Percentiles rank a stretch among this genome's conserved stretches.
These are phyloP conservation scores for Geotrichum phurueaensis DNA, from an alignment of 1,139 yeast species.

Conservation along the genomic window DNA sequence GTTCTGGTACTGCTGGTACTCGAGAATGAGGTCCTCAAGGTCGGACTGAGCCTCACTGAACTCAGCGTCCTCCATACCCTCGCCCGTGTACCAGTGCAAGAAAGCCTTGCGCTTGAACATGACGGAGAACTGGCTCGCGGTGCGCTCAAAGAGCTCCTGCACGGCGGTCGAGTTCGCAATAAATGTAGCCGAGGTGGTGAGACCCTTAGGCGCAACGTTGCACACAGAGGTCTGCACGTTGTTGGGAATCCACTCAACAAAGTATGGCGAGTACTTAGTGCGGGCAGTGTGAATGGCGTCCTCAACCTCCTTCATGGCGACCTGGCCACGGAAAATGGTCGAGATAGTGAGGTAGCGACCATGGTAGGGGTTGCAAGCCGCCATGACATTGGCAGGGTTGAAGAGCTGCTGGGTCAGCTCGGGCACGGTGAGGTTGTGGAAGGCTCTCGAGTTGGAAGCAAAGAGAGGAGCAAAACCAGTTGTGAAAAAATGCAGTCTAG, in stretches of 20 bases:
- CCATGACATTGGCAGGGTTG: slow-evolving; percentile 42
- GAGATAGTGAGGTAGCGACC: slow-evolving; percentile 43
- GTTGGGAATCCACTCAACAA: slow-evolving; percentile 42
- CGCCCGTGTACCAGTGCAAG: slow-evolving; percentile 44
- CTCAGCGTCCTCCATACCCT: slow-evolving; percentile 45
- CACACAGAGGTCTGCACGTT: slow-evolving; percentile 42
- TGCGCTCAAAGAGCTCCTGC: slow-evolving; percentile 41
- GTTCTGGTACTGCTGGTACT: slow-evolving; percentile 44
- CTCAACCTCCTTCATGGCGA: slow-evolving; percentile 43
- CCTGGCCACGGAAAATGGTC: slow-evolving; percentile 43
- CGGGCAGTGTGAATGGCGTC: slow-evolving; percentile 38
- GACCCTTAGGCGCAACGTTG: slow-evolving; percentile 40
- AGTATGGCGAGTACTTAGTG: slow-evolving; percentile 37
- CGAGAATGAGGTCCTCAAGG: slow-evolving; percentile 39
- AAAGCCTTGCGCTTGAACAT: slow-evolving; percentile 44
- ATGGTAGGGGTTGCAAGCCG: slow-evolving; percentile 41
- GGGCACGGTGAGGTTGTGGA: slow-evolving; percentile 40
- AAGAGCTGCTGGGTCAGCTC: slow-evolving; percentile 45
- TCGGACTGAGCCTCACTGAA: slow-evolving; percentile 44
- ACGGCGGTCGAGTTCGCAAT: slow-evolving; percentile 43
- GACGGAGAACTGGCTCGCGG: slow-evolving; percentile 39
- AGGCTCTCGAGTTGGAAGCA: slow-evolving; percentile 36
- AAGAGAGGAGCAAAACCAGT: slow-evolving; percentile 44
- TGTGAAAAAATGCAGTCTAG: slow-evolving; percentile 44
- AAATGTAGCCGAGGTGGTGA: slow-evolving; percentile 41